These are phyloP conservation scores for Vitis hybrid DNA, from an alignment of 177 flowering plant species.

Conservation along the genomic window DNA sequence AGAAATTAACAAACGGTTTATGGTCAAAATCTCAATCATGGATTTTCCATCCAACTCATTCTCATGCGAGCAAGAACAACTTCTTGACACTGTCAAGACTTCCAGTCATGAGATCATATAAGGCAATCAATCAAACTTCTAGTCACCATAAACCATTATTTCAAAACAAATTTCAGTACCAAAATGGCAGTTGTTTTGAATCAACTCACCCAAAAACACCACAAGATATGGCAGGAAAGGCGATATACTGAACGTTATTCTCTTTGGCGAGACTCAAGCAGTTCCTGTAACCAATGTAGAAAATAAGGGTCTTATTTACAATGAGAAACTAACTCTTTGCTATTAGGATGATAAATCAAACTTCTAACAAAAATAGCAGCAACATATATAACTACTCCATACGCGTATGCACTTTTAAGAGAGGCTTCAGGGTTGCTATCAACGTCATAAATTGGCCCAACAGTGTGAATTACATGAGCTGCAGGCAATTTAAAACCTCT, in stretches of 20 bases:
- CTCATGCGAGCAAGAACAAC: background rate
- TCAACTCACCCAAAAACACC: constrained; percentile 73
- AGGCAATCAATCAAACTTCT: too few relatives aligned
- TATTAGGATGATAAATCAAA: background rate
- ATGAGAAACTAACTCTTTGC: too few relatives aligned
- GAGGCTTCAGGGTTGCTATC: constrained; percentile 60
- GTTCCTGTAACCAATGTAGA: constrained; percentile 46
- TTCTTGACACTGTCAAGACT: too few relatives aligned
- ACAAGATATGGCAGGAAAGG: constrained; percentile 95
- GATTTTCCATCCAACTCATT: background rate
- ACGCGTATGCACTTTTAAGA: constrained; percentile 78
- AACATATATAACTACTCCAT: background rate
- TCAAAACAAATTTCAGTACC: background rate
- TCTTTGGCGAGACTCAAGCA: constrained; percentile 75
- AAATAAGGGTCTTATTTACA: constrained; percentile 3
- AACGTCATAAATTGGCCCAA: constrained; percentile 80
- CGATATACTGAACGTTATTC: constrained; percentile 74
- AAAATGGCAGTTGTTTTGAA: background rate
- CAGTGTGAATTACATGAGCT: constrained; percentile 88
- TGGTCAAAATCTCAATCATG: background rate
- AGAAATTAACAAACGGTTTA: too few relatives aligned
- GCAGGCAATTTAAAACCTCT: constrained; percentile 88
- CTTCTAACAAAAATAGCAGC: background rate
- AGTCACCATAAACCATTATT: too few relatives aligned
- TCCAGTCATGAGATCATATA: background rate